Evolutionary conservation across 805 yeast genomes (phyloP).

Genomic region (Geotrichum ghanense): DNA sequence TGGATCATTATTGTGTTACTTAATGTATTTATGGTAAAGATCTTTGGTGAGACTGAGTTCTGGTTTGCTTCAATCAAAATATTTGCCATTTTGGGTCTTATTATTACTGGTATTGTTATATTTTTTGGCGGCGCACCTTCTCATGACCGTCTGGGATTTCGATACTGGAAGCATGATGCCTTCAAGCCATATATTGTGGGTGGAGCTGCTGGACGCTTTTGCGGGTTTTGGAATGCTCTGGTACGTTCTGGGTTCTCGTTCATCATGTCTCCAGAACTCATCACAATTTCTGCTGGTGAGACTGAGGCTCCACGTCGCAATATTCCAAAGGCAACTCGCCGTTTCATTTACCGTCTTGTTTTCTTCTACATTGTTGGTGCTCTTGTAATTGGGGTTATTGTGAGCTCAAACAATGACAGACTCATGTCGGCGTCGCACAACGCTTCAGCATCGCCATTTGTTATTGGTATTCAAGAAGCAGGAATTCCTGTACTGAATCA

Average conservation of each 20-base stretch:
- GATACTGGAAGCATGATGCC: slow-evolving; percentile 36
- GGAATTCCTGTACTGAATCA: slow-evolving; percentile 42
- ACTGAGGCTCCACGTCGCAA: slow-evolving; percentile 72
- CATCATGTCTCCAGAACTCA: slow-evolving; percentile 69
- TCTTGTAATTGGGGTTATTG: slow-evolving; percentile 59
- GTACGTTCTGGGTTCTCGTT: slow-evolving; percentile 65
- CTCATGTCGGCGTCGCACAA: slow-evolving; percentile 37
- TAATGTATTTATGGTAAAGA: slow-evolving; percentile 38
- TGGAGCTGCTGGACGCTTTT: slow-evolving; percentile 51
- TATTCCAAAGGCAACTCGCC: slow-evolving; percentile 63
- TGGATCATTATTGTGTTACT: slow-evolving; percentile 34
- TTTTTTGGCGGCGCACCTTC: slow-evolving; percentile 42
- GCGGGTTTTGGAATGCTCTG: slow-evolving; percentile 52
- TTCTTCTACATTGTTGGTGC: slow-evolving; percentile 57
- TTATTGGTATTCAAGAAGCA: slow-evolving; percentile 44
- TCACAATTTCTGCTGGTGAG: slow-evolving; percentile 80
- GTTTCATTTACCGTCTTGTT: slow-evolving; percentile 62
- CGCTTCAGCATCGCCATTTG: slow-evolving; percentile 57
- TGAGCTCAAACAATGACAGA: slow-evolving; percentile 53
- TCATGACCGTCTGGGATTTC: slow-evolving; percentile 44
- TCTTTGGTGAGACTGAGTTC: slow-evolving; percentile 47
- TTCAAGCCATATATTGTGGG: slow-evolving; percentile 38
- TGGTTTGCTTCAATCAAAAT: slow-evolving; percentile 57
- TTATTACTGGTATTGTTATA: slow-evolving; percentile 41
- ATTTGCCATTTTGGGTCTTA: slow-evolving; percentile 51